Evolutionary conservation across 257 asterid species (phyloP).

Genomic region (Penstemon davidsonii): DNA sequence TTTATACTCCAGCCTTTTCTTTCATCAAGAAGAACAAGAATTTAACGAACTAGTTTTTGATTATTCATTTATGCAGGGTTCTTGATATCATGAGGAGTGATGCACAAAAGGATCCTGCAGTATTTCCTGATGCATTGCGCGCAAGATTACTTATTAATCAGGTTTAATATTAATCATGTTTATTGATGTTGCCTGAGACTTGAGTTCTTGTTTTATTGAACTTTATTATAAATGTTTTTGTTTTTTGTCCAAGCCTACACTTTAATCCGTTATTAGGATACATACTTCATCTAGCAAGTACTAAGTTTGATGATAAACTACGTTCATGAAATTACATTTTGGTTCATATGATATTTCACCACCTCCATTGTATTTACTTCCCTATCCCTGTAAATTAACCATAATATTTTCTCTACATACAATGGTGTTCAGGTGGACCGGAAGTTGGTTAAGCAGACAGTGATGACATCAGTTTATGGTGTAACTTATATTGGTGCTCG

Average conservation of each 20-base stretch:
- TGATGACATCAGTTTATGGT: slow-evolving; percentile 99
- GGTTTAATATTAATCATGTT: slow-evolving; percentile 38
- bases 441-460: slow-evolving; percentile 97
- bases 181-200: slow-evolving; percentile 15
- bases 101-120: slow-evolving; percentile 83
- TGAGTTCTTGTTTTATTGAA: slow-evolving; percentile 5
- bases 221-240: not conserved
- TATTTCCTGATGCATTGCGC: slow-evolving; percentile 67
- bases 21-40: slow-evolving; percentile 20
- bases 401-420: slow-evolving; percentile 18
- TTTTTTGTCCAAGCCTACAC: slow-evolving; percentile 10
- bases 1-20: slow-evolving; percentile 4
- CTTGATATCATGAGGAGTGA: slow-evolving; percentile 83
- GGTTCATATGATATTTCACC: slow-evolving; percentile 11
- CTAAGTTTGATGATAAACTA: not conserved
- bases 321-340: not conserved
- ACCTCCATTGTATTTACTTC: not conserved
- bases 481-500: slow-evolving; percentile 98
- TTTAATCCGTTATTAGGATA: slow-evolving; percentile 18
- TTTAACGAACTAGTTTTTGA: slow-evolving; percentile 20
- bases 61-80: slow-evolving; percentile 63
- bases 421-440: slow-evolving; percentile 75
- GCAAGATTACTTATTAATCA: slow-evolving; percentile 74
- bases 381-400: not conserved
- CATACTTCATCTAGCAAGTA: slow-evolving; percentile 25